Conservation (phyloP, 352 stramenopile genomes). For the Globisporangium abappressorium region DNA sequence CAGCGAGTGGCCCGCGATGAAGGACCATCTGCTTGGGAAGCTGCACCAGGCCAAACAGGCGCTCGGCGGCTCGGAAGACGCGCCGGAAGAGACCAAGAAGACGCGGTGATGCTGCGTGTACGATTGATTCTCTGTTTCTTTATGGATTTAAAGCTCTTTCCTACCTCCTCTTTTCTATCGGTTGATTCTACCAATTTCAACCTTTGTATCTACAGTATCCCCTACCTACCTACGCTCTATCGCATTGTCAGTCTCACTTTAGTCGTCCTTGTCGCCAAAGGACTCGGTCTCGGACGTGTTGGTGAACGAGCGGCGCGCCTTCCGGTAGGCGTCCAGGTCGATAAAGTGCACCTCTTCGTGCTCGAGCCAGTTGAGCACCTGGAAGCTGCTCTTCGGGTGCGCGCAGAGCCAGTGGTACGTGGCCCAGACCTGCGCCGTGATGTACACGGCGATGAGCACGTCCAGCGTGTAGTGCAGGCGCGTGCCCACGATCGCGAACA, state of each 20-base stretch:
- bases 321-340: constrained; percentile 75
- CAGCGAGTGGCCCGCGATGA: constrained; percentile 76
- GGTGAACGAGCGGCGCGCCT: constrained; percentile 60
- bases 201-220: not conserved
- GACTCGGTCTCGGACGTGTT: constrained; percentile 19
- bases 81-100: constrained; percentile 31
- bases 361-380: constrained; percentile 78
- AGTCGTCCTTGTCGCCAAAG: constrained; percentile 15
- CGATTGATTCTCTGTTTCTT: not conserved
- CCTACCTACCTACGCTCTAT: not conserved
- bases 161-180: constrained; percentile 9
- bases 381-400: constrained; percentile 57
- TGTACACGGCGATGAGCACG: constrained; percentile 86
- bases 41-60: constrained; percentile 19
- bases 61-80: constrained; percentile 3
- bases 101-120: constrained; percentile 21
- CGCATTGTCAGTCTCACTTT: not conserved
- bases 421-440: constrained; percentile 80
- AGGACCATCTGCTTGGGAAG: constrained; percentile 62
- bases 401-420: constrained; percentile 82
- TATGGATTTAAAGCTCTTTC: not conserved
- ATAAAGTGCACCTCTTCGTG: constrained; percentile 79
- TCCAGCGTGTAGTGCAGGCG: constrained; percentile 86
- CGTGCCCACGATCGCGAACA: constrained; percentile 86
- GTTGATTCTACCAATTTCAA: not conserved